Evolutionary conservation across 31 red algal genomes (phyloP).

Genomic region (Porphyra umbilicalis): DNA sequence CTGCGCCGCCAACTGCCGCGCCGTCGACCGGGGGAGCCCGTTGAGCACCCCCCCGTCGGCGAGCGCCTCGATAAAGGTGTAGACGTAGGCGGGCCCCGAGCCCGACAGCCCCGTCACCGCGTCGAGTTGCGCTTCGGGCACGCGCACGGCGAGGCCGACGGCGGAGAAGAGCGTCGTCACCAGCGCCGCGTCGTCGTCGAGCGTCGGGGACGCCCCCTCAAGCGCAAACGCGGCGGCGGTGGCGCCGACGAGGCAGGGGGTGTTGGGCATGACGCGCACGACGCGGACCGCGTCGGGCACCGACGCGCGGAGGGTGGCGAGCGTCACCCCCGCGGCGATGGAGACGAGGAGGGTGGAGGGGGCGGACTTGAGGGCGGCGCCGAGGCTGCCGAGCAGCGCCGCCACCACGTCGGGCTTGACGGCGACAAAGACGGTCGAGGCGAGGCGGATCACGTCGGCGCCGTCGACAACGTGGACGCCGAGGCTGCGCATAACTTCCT

Average conservation of each 20-base stretch:
- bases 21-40: conserved; percentile 67
- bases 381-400: conserved; percentile 16
- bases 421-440: conserved; percentile 50
- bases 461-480: conserved; percentile 17
- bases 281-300: conserved; percentile 2
- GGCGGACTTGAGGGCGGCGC: neutral
- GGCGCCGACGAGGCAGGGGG: conserved; percentile 71
- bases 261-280: conserved; percentile 97
- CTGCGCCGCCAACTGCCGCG: conserved; percentile 68
- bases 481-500: conserved; percentile 8
- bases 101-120: conserved; percentile 88
- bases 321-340: conserved; percentile 80
- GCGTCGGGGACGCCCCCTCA: conserved; percentile 5
- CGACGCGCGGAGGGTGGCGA: conserved; percentile 12
- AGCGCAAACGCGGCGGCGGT: conserved; percentile 55
- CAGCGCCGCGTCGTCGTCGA: conserved; percentile 10
- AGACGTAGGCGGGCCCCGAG: conserved; percentile 86
- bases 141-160: conserved; percentile 28
- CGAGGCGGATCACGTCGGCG: conserved; percentile 9
- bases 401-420: conserved; percentile 74
- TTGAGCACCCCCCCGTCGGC: conserved; percentile 80
- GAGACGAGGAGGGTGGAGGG: conserved; percentile 47
- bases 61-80: conserved; percentile 95
- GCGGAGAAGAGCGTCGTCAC: conserved; percentile 32
- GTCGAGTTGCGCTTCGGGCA: conserved; percentile 79